Conservation (phyloP, 495 filamentous ascomycete species). For the Penicillium pulvis region DNA sequence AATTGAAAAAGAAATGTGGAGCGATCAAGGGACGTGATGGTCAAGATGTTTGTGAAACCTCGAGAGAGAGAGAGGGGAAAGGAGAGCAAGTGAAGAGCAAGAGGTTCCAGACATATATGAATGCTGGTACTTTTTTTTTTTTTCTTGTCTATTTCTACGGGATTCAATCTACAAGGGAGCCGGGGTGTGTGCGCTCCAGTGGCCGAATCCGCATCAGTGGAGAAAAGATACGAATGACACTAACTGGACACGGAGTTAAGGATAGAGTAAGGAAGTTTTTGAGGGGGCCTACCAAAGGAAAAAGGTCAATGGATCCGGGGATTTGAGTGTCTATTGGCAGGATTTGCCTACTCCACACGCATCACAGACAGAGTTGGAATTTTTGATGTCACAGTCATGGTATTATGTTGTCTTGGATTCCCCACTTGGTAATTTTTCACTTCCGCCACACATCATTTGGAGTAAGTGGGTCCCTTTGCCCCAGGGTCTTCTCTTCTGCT, state of each 20-base stretch:
- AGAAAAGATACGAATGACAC: slow-evolving; percentile 5
- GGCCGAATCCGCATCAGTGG: slow-evolving; percentile 6
- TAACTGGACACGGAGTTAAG: slow-evolving; percentile 6
- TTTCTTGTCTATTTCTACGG: neutral
- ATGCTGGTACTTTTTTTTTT: slow-evolving; percentile 1
- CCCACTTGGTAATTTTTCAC: neutral
- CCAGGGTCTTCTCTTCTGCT: slow-evolving; percentile 1
- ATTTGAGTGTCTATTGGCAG: neutral
- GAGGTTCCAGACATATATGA: neutral
- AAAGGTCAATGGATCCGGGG: slow-evolving; percentile 6
- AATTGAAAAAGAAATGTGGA: slow-evolving; percentile 13
- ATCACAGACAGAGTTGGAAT: neutral
- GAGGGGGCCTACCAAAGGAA: neutral
- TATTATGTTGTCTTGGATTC: neutral
- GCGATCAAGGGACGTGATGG: neutral
- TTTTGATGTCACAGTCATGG: neutral
- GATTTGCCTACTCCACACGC: neutral
- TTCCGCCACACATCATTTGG: neutral
- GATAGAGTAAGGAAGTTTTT: neutral
- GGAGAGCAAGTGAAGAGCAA: neutral
- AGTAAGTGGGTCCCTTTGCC: slow-evolving; percentile 6
- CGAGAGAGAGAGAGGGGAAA: too few relatives aligned
- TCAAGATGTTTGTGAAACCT: neutral
- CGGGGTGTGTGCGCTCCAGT: neutral
- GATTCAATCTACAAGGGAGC: neutral